A percentile compares a stretch with the other conserved stretches of the same genome.
Evolutionary conservation across 2,329 filamentous ascomycete species (phyloP).

Genomic region (Trichoderma sp.): DNA sequence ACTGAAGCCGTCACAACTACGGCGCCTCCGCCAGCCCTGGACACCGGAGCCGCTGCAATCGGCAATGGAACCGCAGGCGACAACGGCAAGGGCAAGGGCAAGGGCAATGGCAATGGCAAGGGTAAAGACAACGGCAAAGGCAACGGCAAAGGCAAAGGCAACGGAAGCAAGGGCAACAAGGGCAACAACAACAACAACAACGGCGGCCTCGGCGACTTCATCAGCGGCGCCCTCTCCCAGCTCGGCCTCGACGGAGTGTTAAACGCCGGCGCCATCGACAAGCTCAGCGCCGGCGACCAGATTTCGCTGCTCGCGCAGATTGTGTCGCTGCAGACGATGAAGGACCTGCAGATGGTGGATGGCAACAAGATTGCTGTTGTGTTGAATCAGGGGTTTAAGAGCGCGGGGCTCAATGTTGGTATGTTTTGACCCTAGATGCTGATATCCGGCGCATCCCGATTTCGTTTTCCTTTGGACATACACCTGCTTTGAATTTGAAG

Average conservation of each 20-base stretch:
- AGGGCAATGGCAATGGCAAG: constrained; percentile 20
- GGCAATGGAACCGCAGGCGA: constrained; percentile 19
- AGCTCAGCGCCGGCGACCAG: constrained; percentile 37
- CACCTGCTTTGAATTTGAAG: background rate
- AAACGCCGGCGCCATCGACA: constrained; percentile 35
- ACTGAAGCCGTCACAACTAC: background rate
- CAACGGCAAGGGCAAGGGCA: constrained; percentile 28
- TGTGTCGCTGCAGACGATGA: constrained; percentile 36
- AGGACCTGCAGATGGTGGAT: constrained; percentile 34
- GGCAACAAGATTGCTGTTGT: constrained; percentile 33
- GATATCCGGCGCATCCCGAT: too few relatives aligned
- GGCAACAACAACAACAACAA: constrained; percentile 31
- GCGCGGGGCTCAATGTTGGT: constrained; percentile 32
- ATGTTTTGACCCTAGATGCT: background rate
- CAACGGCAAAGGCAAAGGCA: constrained; percentile 19
- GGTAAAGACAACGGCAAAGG: constrained; percentile 12
- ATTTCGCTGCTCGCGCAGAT: constrained; percentile 36
- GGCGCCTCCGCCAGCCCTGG: background rate
- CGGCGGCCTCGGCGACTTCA: constrained; percentile 30
- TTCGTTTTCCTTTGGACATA: background rate
- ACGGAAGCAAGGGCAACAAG: constrained; percentile 4
- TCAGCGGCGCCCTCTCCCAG: constrained; percentile 35
- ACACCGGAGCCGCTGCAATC: constrained; percentile 1
- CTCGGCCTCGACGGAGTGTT: constrained; percentile 37
- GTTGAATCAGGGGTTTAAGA: constrained; percentile 33